Evolutionary conservation across 2,329 filamentous ascomycete species (phyloP), one percentile per base, ranked within the genome.

Genomic region (Pseudocercospora fijiensis): DNA sequence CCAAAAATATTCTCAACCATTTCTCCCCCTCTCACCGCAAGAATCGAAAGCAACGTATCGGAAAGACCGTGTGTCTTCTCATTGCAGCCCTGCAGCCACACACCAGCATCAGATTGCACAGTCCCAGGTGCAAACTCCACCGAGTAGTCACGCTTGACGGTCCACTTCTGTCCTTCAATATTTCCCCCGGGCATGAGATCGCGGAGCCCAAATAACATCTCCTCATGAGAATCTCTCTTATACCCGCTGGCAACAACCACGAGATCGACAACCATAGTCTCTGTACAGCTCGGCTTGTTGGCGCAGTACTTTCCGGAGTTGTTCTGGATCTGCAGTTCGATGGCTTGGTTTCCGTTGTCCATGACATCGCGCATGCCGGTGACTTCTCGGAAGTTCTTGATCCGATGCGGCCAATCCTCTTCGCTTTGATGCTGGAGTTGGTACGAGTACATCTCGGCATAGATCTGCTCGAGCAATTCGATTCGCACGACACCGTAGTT

Each of bases 401-500:
- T 94, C 57, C 89, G 87, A 76, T 95, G 90, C 18, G 90, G 90
- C 92, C 93, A 97, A 64, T 84, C 81, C 27, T 79, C 82, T 76
- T 92, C 88, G 64, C 93, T 87, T 18, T 83, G 85, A 30, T 91
- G 82, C 53, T 85, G 82, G 59, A 96, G 84, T 57, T 88, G 86
- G 78, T 98, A 94, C 61, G 92, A 85, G 78, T 98, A 98, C 79
- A 96, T 88, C 62, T 86, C 86, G 77, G 94, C 88, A 78, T 96
- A 98, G 28, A 98, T 85, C 62, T 89, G 86, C 77, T 98, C 94
- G 63, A 98, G 90, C 57, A 98, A 85, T 69, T 91, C 86, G n/a
- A 96, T 85, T 7, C 94, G 88, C 3, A 99, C 94, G 4, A 98
- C 94, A 58, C 92, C 90, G 77, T 98, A 98, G 81, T 98, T 98